Evolutionary conservation across 495 filamentous ascomycete genomes (phyloP), one percentile per base, ranked within the genome.

Genomic region (Sporormia fimetaria): DNA sequence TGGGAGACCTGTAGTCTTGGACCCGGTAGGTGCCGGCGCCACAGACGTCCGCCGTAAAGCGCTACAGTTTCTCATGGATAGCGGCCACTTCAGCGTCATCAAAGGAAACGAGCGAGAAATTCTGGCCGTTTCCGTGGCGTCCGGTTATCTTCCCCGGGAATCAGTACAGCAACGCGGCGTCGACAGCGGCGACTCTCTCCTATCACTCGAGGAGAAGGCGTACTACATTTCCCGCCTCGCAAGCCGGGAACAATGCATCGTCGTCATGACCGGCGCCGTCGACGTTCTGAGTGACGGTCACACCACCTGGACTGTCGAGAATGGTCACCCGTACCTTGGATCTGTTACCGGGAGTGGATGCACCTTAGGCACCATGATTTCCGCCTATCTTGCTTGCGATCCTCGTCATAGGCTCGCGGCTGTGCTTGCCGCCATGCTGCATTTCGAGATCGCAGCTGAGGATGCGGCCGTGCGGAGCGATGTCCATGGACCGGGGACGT

Each of bases 71-170:
- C 71, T 98, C n/a, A 64, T 94, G 58, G 66, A 70, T 1, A 70
- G 63, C 5, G 85, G 84, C 21, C 81, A 83, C 55, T 81, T 90
- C 47, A 76, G 82, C 58, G 67, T 94, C 15, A 85, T 98, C 60
- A 98, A 95, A 61, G 90, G 90, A 18, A 98, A 98, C 57, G 87
- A 92, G 58, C 76, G 78, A 34, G 90, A 98, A 60, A 88, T 98
- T 41, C 63, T 67, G 21, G 76, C 80, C n/a, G 72, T 87, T 0
- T 71, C 70, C 37, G 70, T 68, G 22, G 67, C 64, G 39, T 62
- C 51, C 32, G 56, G 52, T 1, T 31, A 40, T 18, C 11, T 22
- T 10, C 51, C 61, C 6, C 38, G 49, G 21, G 51, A 48, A 4
- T 51, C 45, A 3, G 63, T 65, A n/a, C 73, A 78, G 42, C 87